Evolutionary conservation across 305 asterid species (phyloP), one percentile per base, ranked within the genome.

Genomic region (Plantago coronopus): DNA sequence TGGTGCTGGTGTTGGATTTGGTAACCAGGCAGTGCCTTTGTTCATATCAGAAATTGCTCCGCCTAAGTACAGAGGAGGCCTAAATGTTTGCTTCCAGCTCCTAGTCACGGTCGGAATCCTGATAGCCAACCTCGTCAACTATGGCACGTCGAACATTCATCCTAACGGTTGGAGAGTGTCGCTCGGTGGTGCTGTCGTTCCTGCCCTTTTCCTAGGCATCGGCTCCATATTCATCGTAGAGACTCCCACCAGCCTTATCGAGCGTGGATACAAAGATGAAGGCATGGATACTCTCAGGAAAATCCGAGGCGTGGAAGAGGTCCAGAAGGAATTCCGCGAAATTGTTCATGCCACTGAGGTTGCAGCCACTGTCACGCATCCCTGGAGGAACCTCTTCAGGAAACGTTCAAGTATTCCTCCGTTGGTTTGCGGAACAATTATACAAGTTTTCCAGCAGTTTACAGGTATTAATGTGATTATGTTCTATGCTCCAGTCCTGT

Each of bases 131-230:
- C 4, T 22, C 14, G 57, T 51, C 38, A 51, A 51, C 37, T 51
- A 51, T 51, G 9, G 23, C 0, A 51, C 57, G 11, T 51, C 57
- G 12, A 51, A 51, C 22, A 11, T 51, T 12, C 57, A 51, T 11
- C 57, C 3, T 13, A 51, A 51, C 57, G 57, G 37, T 1, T 51
- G 57, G 57, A 51, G 57, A 51, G 57, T 51, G 40, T 34, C 40
- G 7, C 40, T 34, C 40, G 40, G 40, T 34, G 72, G 72, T 68
- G 57, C 57, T 51, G 37, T 21, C 8, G 57, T 51, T 22, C 57
- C 57, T 21, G 57, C 57, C 29, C 57, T 51, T 21, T 49, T 51
- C 1, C 11, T 51, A 51, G 57, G 57, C 11, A 23, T 51, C n/a
- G 57, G 37, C 4, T 51, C 57, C 37, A 17, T 49, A 2, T 49